A percentile compares a stretch with the other conserved stretches of the same genome.
phyloP scores from a whole-genome alignment of 2,329 filamentous ascomycete genomes.

The Teratosphaeria viscida region DNA sequence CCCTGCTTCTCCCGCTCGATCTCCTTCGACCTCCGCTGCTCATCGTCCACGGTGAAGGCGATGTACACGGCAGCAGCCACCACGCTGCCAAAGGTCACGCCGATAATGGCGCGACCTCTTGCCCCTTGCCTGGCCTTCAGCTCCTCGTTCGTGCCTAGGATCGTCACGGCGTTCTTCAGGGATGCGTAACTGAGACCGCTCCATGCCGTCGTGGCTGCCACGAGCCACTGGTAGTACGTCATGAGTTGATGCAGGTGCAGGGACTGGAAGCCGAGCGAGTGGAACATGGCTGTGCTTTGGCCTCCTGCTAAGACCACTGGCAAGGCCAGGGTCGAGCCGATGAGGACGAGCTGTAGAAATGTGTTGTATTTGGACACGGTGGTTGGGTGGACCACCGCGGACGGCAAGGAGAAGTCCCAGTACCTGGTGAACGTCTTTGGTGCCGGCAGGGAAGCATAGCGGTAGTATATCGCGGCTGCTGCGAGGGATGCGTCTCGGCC shows the following conservation, averaged over 20 bases:
- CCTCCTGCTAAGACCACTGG: conserved; percentile 49
- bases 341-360: conserved; percentile 75
- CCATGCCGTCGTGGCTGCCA: conserved; percentile 84
- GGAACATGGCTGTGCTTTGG: conserved; percentile 14
- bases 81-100: conserved; percentile 35
- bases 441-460: conserved; percentile 84
- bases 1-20: background rate
- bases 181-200: conserved; percentile 88
- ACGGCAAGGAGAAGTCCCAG: conserved; percentile 93
- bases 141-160: conserved; percentile 47
- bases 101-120: conserved; percentile 39
- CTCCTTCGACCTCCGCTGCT: conserved; percentile 1
- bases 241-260: conserved; percentile 26
- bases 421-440: conserved; percentile 89
- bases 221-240: conserved; percentile 55
- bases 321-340: conserved; percentile 72
- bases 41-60: conserved; percentile 11
- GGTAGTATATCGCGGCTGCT: conserved; percentile 84
- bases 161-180: conserved; percentile 84
- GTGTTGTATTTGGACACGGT: conserved; percentile 86
- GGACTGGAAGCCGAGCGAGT: conserved; percentile 10
- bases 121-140: conserved; percentile 39
- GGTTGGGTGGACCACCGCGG: conserved; percentile 73
- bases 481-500: conserved; percentile 77
- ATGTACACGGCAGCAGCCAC: conserved; percentile 30